A percentile compares a stretch with the other conserved stretches of the same genome.
Conservation (phyloP, 2,329 filamentous ascomycete genomes). For the Tetracladium maxilliforme region DNA sequence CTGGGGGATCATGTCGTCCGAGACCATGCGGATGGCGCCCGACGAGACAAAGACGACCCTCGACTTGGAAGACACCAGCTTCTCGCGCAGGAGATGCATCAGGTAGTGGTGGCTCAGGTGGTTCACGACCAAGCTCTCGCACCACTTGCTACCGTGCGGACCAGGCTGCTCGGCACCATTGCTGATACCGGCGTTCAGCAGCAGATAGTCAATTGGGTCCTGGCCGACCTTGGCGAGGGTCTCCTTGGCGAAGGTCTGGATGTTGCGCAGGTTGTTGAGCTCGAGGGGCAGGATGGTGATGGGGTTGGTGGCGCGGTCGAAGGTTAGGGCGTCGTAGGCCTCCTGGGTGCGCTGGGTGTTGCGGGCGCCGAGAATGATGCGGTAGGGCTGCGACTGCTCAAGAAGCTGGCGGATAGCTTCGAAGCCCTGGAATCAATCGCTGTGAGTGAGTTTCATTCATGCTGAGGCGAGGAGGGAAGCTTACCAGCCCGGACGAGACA, state of each 20-base stretch:
- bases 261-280: constrained; percentile 25
- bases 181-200: constrained; percentile 32
- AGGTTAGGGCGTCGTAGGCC: constrained; percentile 25
- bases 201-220: constrained; percentile 28
- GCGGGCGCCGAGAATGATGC: constrained; percentile 32
- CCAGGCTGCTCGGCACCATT: constrained; percentile 19
- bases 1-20: constrained; percentile 17
- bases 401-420: constrained; percentile 37
- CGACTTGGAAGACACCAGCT: constrained; percentile 27
- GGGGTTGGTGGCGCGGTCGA: constrained; percentile 21
- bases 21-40: constrained; percentile 25
- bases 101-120: constrained; percentile 39
- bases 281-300: constrained; percentile 32
- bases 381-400: constrained; percentile 26
- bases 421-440: too few relatives aligned
- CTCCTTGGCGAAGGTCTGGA: constrained; percentile 29
- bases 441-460: too few relatives aligned
- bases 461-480: too few relatives aligned
- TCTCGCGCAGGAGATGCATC: constrained; percentile 29
- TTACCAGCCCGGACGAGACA: too few relatives aligned
- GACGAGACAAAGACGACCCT: constrained; percentile 36
- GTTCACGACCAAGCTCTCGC: constrained; percentile 33
- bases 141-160: constrained; percentile 29
- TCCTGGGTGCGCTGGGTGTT: constrained; percentile 22
- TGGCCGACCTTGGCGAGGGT: constrained; percentile 24